Conservation (phyloP, 1,284 basidiomycete genomes). For the Cryptococcus sp. region DNA sequence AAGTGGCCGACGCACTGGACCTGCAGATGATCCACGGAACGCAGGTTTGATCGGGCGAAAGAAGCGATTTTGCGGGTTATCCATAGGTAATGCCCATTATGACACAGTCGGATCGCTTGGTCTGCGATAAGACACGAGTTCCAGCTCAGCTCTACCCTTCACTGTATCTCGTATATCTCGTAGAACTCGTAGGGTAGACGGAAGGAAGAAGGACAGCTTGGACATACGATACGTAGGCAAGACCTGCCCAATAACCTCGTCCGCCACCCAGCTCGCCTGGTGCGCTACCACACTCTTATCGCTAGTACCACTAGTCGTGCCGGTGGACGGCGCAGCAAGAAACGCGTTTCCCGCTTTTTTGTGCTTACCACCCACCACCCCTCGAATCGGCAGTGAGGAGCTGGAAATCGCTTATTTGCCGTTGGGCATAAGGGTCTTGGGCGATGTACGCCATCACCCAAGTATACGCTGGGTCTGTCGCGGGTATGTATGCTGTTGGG, state of each 20-base stretch:
- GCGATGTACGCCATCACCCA: conserved; percentile 34
- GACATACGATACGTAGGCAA: conserved; percentile 30
- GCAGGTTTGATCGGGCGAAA: conserved; percentile 4
- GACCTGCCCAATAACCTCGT: conserved; percentile 29
- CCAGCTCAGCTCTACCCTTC: too few species aligned
- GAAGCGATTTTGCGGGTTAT: conserved; percentile 9
- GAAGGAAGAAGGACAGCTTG: not conserved
- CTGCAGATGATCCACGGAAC: conserved; percentile 14
- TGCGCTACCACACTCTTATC: conserved; percentile 7
- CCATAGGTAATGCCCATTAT: conserved; percentile 26
- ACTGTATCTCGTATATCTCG: not conserved
- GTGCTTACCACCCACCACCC: conserved; percentile 1
- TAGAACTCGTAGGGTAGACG: too few species aligned
- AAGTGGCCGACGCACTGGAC: conserved; percentile 10
- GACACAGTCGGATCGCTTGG: conserved; percentile 12
- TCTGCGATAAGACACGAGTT: conserved; percentile 1
- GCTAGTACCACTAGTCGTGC: not conserved
- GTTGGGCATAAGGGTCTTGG: conserved; percentile 26
- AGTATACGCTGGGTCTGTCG: conserved; percentile 25
- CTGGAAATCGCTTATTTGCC: conserved; percentile 28
- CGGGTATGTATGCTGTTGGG: conserved; percentile 27
- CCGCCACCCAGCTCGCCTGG: conserved; percentile 20
- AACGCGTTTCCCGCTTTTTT: conserved; percentile 9
- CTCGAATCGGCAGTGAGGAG: conserved; percentile 23
- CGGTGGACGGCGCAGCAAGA: not conserved